A percentile compares a stretch with the other conserved stretches of the same genome.
phyloP scores from a whole-genome alignment of 2,329 filamentous ascomycete genomes.

The Penicillium sp. region DNA sequence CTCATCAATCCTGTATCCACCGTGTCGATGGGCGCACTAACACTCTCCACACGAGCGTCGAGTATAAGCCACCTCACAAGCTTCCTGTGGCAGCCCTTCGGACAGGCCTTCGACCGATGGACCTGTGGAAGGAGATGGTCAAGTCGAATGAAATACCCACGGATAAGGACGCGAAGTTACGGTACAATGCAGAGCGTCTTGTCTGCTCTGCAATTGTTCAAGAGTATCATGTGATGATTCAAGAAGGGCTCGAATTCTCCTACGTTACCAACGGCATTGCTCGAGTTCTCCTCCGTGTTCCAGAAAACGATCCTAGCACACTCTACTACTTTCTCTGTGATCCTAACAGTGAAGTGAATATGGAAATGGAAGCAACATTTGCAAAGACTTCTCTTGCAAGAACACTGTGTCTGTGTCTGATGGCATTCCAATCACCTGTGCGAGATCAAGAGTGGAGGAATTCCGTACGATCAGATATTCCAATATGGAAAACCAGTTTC shows the following conservation, averaged over 20 bases:
- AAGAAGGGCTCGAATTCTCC: conserved; percentile 26
- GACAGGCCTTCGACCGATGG: conserved; percentile 15
- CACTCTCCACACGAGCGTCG: conserved; percentile 13
- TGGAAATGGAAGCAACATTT: background rate
- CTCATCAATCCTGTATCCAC: conserved; percentile 22
- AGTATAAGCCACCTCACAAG: conserved; percentile 22
- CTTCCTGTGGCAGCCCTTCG: conserved; percentile 14
- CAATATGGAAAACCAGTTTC: conserved; percentile 19
- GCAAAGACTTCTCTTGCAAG: conserved; percentile 15
- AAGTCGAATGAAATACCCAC: conserved; percentile 10
- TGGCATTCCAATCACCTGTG: conserved; percentile 15
- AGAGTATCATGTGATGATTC: conserved; percentile 29
- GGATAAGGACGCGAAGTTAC: conserved; percentile 14
- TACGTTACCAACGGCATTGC: conserved; percentile 25
- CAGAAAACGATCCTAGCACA: conserved; percentile 19
- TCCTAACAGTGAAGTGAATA: conserved; percentile 15
- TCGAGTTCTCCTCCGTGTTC: conserved; percentile 19
- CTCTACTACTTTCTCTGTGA: conserved; percentile 28
- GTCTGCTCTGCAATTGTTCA: conserved; percentile 21
- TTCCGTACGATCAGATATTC: conserved; percentile 10
- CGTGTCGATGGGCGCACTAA: conserved; percentile 13
- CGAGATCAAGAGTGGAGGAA: conserved; percentile 24
- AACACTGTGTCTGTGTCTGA: conserved; percentile 21
- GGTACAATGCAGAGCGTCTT: conserved; percentile 23
- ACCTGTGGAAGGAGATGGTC: conserved; percentile 19